Base-by-base conservation (phyloP, 2,329 filamentous ascomycete species). In the Calonectria hongkongensis region DNA sequence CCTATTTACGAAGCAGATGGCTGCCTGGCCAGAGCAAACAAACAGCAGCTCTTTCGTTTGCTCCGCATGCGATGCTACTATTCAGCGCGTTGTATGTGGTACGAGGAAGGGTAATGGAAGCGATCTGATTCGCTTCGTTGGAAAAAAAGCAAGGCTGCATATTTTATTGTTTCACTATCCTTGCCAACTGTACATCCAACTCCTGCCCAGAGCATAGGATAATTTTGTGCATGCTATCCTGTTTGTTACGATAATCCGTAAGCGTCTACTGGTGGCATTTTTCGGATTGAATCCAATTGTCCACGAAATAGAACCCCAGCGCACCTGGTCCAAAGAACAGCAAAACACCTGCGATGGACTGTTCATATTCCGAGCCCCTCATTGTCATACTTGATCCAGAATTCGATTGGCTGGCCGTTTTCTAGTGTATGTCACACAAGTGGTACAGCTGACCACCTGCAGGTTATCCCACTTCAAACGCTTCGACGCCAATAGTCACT, bases 81-180 rank as follows among this genome's bases (percentile, higher is more conserved):
- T 56, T 56, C 18, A 36, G n/a, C 21, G 18, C 51, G 30, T 12
- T 36, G 18, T 36, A 21, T 3, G 50, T 56, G 51, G 30, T 56
- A 56, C 51, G 33, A 56, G 6, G 16, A 10, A 12, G 28, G 51
- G 28, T 10, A n/a, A 21, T 33, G 51, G 18, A 3, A 12, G 30
- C 15, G 30, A 56, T 56, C 21, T 56, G 51, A 56, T 56, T 56
- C 51, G 51, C n/a, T 36, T 51, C 12, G 9, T 18, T 2, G 48
- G 21, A 18, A 10, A 56, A 56, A 56, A 56, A 56, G 51, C 51
- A 36, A 56, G 21, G 51, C 8, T 36, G 51, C 51, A 56, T 25
- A 18, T 21, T n/a, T 2, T 5, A 15, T 48, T 56, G 51, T 56
- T 33, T 56, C 51, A 56, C 51, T 56, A 56, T 36, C 51, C 51